These are phyloP conservation scores for Rutstroemia sp. DNA, from an alignment of 2,329 filamentous ascomycete genomes.

Conservation along the genomic window DNA sequence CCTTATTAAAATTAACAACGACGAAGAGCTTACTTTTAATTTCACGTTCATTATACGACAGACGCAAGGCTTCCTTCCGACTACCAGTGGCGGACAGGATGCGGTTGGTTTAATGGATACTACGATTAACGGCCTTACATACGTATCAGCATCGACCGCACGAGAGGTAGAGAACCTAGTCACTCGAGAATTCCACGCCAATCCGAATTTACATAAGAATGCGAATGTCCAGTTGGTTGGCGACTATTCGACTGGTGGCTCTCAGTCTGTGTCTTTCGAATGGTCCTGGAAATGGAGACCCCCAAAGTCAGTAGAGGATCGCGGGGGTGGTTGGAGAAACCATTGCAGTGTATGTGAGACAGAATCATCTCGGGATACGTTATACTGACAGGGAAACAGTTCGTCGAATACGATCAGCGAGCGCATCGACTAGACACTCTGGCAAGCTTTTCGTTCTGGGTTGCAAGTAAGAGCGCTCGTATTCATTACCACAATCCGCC, in stretches of 20 bases:
- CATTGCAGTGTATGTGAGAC: constrained; percentile 67
- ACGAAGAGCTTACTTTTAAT: constrained; percentile 87
- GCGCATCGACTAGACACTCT: constrained; percentile 83
- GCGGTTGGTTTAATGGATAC: constrained; percentile 55
- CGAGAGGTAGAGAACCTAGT: constrained; percentile 90
- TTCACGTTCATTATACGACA: constrained; percentile 81
- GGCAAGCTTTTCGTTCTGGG: constrained; percentile 92
- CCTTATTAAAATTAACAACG: constrained; percentile 78
- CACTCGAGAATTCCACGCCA: constrained; percentile 90
- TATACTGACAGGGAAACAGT: constrained; percentile 42
- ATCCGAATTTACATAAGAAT: constrained; percentile 96
- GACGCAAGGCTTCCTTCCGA: constrained; percentile 33
- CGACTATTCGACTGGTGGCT: constrained; percentile 80
- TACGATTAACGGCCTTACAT: constrained; percentile 80
- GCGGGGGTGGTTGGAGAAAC: constrained; percentile 88
- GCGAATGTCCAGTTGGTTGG: constrained; percentile 93
- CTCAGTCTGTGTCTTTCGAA: constrained; percentile 75
- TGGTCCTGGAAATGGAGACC: constrained; percentile 98
- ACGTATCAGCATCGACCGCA: constrained; percentile 77
- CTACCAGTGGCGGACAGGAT: constrained; percentile 42
- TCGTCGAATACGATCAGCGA: constrained; percentile 93
- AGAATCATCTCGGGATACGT: background rate
- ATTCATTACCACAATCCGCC: constrained; percentile 10
- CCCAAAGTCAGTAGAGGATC: constrained; percentile 73
- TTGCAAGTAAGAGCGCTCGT: constrained; percentile 56